Conservation (phyloP, 495 filamentous ascomycete genomes). For the Penicillium odoratum region DNA sequence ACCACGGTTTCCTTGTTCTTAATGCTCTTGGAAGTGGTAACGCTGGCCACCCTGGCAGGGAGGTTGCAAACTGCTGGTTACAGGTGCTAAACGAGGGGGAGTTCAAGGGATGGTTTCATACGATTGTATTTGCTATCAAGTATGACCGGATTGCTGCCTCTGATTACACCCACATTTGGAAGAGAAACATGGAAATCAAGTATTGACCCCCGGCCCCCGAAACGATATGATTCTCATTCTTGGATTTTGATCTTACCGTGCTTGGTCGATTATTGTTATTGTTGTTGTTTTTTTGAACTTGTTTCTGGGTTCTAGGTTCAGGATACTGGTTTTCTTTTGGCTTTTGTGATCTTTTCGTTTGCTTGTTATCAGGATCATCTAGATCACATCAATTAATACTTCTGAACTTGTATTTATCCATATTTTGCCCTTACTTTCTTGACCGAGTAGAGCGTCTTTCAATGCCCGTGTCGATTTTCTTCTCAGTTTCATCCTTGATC, state of each 20-base stretch:
- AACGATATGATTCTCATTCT: too few relatives aligned
- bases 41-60: constrained; percentile 52
- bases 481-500: constrained; percentile 30
- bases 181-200: too few relatives aligned
- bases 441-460: constrained; percentile 39
- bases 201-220: too few relatives aligned
- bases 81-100: constrained; percentile 57
- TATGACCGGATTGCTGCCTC: too few relatives aligned
- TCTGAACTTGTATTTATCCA: not conserved
- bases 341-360: too few relatives aligned
- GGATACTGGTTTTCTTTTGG: too few relatives aligned
- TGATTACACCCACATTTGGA: too few relatives aligned
- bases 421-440: constrained; percentile 20
- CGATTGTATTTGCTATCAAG: constrained; percentile 34
- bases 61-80: constrained; percentile 61
- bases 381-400: not conserved
- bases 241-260: too few relatives aligned
- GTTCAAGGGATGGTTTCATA: constrained; percentile 48
- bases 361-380: too few relatives aligned
- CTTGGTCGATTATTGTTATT: too few relatives aligned
- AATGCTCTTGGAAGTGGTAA: constrained; percentile 72
- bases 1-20: constrained; percentile 57
- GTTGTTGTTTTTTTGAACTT: too few relatives aligned
- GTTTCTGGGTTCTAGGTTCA: too few relatives aligned
- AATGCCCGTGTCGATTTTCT: constrained; percentile 23